phyloP scores from a whole-genome alignment of 2,329 filamentous ascomycete genomes.

The Ophiognomonia clavigignenti-juglandacearum region DNA sequence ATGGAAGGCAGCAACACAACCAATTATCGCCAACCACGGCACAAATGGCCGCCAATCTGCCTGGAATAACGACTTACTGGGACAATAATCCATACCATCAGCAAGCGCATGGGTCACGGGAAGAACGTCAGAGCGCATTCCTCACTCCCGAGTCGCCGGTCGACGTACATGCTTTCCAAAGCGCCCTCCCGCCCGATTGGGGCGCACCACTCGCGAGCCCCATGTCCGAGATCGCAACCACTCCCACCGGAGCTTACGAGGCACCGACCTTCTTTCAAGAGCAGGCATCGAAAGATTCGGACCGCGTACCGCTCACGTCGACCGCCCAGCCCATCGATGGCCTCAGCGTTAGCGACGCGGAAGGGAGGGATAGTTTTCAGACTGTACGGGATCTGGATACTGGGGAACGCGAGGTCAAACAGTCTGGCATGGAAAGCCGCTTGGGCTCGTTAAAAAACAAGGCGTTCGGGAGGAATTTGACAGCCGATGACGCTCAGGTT shows the following conservation, averaged over 20 bases:
- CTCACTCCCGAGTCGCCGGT: constrained; percentile 43
- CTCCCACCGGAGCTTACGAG: constrained; percentile 18
- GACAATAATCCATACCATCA: constrained; percentile 37
- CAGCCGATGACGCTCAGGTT: constrained; percentile 35
- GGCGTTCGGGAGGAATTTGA: constrained; percentile 53
- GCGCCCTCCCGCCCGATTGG: constrained; percentile 48
- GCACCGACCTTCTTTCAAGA: constrained; percentile 16
- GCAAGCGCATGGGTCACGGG: no score
- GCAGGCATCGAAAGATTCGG: constrained; percentile 47
- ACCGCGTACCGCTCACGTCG: constrained; percentile 53
- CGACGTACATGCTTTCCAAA: constrained; percentile 48
- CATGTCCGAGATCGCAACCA: constrained; percentile 20
- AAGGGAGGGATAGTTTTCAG: constrained; percentile 51
- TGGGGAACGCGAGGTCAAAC: constrained; percentile 42
- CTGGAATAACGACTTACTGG: constrained; percentile 49
- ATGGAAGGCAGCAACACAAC: constrained; percentile 12
- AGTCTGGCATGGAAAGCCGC: constrained; percentile 56
- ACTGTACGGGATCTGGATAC: constrained; percentile 52
- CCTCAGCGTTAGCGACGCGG: constrained; percentile 34
- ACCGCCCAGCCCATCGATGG: constrained; percentile 51
- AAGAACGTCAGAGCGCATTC: constrained; percentile 25
- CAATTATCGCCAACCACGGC: constrained; percentile 21
- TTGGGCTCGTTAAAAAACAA: constrained; percentile 44
- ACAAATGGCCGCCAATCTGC: constrained; percentile 31
- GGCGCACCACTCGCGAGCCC: constrained; percentile 19